A percentile compares a stretch with the other conserved stretches of the same genome.
phyloP scores from a whole-genome alignment of 1,284 basidiomycete genomes.

The Malassezia slooffiae region DNA sequence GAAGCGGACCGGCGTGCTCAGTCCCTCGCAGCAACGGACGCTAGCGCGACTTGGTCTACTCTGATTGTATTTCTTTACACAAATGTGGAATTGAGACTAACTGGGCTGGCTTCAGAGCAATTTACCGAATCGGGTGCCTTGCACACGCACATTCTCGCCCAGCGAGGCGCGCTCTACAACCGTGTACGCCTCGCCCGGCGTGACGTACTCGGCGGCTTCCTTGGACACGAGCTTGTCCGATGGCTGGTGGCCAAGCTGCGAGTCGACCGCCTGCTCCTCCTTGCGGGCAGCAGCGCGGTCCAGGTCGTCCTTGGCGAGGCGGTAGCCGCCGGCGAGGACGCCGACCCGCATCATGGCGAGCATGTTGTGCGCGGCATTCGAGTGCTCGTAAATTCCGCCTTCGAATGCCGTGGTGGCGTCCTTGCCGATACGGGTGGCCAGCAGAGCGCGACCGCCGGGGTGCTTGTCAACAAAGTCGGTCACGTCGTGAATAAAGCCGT shows the following conservation, averaged over 20 bases:
- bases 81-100: no score
- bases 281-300: no score
- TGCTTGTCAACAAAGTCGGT: conserved; percentile 42
- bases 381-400: conserved; percentile 44
- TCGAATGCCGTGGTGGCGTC: conserved; percentile 45
- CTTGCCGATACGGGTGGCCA: conserved; percentile 38
- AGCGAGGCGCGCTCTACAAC: conserved; percentile 33
- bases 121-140: conserved; percentile 24
- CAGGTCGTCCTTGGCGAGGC: conserved; percentile 36
- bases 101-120: no score
- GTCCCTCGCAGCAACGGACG: no score
- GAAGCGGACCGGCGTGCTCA: no score
- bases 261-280: no score
- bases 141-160: conserved; percentile 25
- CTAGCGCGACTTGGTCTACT: no score
- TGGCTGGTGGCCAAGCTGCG: no score
- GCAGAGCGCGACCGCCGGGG: conserved; percentile 40
- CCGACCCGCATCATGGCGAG: conserved; percentile 45
- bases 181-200: conserved; percentile 38
- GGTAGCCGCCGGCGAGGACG: conserved; percentile 43
- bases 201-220: conserved; percentile 26
- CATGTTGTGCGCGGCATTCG: conserved; percentile 44
- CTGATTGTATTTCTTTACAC: no score
- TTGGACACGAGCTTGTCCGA: background rate
- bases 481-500: conserved; percentile 44